Conservation (phyloP, 176 grass and related monocot genomes). For the Bromus sterilis region DNA sequence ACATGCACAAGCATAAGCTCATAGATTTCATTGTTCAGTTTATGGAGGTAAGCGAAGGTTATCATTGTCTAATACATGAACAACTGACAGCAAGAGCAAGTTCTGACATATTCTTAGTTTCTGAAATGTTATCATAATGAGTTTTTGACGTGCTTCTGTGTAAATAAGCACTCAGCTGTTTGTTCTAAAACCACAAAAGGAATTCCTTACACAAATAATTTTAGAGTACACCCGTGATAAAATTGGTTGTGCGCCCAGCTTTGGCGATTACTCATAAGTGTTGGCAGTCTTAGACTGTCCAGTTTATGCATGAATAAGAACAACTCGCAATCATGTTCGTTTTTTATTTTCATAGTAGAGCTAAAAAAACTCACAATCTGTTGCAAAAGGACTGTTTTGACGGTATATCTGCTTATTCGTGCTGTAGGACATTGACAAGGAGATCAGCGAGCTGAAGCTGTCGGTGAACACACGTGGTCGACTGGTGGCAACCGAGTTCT, state of each 20-base stretch:
- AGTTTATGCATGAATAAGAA: not conserved
- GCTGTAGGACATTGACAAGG: slow-evolving; percentile 83
- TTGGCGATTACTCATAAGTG: not conserved
- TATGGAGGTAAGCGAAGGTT: slow-evolving; percentile 68
- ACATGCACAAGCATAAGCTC: slow-evolving; percentile 96
- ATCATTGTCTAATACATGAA: slow-evolving; percentile 6
- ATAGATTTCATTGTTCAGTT: slow-evolving; percentile 99
- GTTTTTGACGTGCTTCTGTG: not conserved
- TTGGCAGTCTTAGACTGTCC: not conserved
- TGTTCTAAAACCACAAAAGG: not conserved
- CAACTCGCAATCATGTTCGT: not conserved
- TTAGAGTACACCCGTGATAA: not conserved
- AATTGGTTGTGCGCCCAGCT: not conserved
- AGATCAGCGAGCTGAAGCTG: slow-evolving; percentile 87
- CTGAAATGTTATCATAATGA: not conserved
- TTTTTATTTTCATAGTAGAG: not conserved
- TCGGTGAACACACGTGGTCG: slow-evolving; percentile 90
- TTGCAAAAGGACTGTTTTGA: not conserved
- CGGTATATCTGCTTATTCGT: not conserved
- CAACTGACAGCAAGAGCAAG: too few species aligned
- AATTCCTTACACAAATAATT: not conserved
- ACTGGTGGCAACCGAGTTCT: slow-evolving; percentile 85
- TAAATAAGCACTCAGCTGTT: not conserved
- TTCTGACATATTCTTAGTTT: not conserved
- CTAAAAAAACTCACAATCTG: not conserved